Base-by-base conservation (phyloP, 1,284 basidiomycete species). In the Amylostereum areolatum region DNA sequence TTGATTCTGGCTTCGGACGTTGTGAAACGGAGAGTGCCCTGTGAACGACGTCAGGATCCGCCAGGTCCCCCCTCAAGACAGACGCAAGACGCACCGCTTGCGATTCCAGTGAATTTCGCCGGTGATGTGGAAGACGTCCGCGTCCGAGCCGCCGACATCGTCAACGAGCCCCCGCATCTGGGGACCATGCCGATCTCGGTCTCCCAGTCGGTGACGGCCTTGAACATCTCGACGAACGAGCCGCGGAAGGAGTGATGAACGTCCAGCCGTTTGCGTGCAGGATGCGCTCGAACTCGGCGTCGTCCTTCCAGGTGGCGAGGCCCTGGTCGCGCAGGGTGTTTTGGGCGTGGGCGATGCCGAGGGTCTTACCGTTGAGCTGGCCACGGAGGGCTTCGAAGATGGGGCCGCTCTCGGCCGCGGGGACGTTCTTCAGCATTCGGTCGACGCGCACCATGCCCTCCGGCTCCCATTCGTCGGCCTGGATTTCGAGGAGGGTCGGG, bases 51-150 rank as follows among this genome's bases (percentile, higher is more conserved):
- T 18, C 18, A 18, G 18, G 18, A 18, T 18, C 18, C 18, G 18
- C 18, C 18, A 18, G 18, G 18, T 18, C 18, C 18, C 18, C 18
- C 18, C 18, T 18, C 18, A 18, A 18, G 18, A 18, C 18, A 18
- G 18, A 18, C 18, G 18, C 18, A 18, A 18, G 18, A 18, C 18
- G 18, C 18, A 18, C 18, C 18, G 41, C 41, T 43, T 43, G 25
- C 41, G 41, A n/a, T 43, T 43, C 41, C 41, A 43, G 41, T 43
- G 41, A 11, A 28, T 43, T 28, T 43, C 41, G 41, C 41, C 41
- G 25, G 27, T 24, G 4, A 43, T 28, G 30, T 43, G 41, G 18
- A 43, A 25, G 7, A 43, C 41, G n/a, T 43, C 41, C 41, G 41
- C 41, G 6, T 24, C 25, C 25, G 27, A 24, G 28, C 30, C 28